phyloP scores from a whole-genome alignment of 2,329 filamentous ascomycete species.

The Botrytis paeoniae region DNA sequence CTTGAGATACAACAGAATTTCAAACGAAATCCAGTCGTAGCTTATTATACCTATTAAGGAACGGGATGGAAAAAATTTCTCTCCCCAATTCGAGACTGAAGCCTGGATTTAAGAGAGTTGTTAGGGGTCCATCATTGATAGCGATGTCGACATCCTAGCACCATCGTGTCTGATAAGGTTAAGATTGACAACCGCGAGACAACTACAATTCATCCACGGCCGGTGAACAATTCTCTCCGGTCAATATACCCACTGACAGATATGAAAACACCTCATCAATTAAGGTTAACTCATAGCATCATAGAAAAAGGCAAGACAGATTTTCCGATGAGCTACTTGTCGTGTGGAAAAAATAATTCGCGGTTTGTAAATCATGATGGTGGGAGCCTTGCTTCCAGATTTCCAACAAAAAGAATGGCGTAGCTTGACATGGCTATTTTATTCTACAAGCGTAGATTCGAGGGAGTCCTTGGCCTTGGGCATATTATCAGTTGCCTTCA shows the following conservation, averaged over 20 bases:
- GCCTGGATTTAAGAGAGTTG: background rate
- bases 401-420: background rate
- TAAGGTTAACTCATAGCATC: background rate
- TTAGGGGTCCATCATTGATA: background rate
- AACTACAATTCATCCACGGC: background rate
- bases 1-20: background rate
- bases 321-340: background rate
- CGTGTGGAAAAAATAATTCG: background rate
- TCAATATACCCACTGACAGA: background rate
- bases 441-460: background rate
- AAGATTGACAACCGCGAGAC: background rate
- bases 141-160: background rate
- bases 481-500: background rate
- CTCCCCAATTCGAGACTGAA: background rate
- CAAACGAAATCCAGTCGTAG: background rate
- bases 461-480: background rate
- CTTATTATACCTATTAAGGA: background rate
- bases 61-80: background rate
- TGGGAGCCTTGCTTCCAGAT: background rate
- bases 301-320: background rate
- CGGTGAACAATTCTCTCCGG: background rate
- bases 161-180: background rate
- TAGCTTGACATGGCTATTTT: background rate
- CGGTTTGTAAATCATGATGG: background rate
- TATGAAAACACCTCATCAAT: background rate